A percentile compares a stretch with the other conserved stretches of the same genome.
Conservation (phyloP, 805 yeast species). For the Candida easanensis region DNA sequence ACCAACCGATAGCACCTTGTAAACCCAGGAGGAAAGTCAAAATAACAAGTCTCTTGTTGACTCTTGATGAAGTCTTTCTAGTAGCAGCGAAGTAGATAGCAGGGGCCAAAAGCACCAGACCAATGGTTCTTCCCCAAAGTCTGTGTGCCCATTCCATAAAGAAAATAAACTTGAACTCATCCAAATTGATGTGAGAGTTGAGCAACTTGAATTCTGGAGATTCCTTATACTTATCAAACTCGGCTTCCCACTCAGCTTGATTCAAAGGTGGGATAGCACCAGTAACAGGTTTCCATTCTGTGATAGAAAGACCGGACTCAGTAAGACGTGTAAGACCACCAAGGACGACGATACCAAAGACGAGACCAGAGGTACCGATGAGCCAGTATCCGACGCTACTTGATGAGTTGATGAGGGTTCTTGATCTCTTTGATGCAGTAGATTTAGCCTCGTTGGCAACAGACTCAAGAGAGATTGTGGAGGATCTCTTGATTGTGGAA, state of each 20-base stretch:
- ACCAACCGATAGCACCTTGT: constrained; percentile 98
- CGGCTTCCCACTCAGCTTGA: constrained; percentile 80
- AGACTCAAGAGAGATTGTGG: not conserved
- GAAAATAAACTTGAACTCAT: constrained; percentile 92
- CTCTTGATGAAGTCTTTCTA: constrained; percentile 62
- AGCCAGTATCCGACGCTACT: constrained; percentile 83
- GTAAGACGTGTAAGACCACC: constrained; percentile 96
- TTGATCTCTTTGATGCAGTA: constrained; percentile 14
- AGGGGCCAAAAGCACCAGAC: constrained; percentile 78
- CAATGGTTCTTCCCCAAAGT: constrained; percentile 87
- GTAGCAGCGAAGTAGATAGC: constrained; percentile 75
- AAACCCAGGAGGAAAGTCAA: constrained; percentile 78
- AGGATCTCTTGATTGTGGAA: constrained; percentile 5
- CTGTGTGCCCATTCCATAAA: constrained; percentile 98
- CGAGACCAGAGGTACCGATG: constrained; percentile 80
- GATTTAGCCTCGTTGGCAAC: constrained; percentile 1
- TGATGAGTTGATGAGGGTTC: constrained; percentile 30
- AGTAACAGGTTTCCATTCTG: constrained; percentile 98
- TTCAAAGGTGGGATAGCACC: constrained; percentile 88
- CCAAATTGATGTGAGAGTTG: constrained; percentile 84
- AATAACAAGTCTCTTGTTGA: constrained; percentile 65
- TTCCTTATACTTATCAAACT: constrained; percentile 73
- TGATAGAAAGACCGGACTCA: constrained; percentile 92
- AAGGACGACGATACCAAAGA: constrained; percentile 91
- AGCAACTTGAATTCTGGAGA: constrained; percentile 91